phyloP scores from a whole-genome alignment of 371 early-diverging fungal species.

The Mucor velutinosus region DNA sequence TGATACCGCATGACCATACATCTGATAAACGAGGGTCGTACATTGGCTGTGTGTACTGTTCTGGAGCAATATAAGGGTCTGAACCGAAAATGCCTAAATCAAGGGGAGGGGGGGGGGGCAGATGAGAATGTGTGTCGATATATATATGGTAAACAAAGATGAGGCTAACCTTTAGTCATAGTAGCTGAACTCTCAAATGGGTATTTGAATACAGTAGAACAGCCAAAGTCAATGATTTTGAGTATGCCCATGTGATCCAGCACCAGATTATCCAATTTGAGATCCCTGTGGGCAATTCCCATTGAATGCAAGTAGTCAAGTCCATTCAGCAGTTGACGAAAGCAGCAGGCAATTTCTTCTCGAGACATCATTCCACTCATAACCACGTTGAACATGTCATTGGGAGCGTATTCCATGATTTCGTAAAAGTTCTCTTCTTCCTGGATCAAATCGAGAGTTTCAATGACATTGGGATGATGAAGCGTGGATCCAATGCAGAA shows the following conservation, averaged over 20 bases:
- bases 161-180: slow-evolving; percentile 59
- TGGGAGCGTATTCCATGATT: slow-evolving; percentile 83
- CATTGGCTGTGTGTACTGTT: slow-evolving; percentile 65
- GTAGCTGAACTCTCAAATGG: slow-evolving; percentile 63
- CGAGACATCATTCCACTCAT: slow-evolving; percentile 68
- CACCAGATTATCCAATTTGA: slow-evolving; percentile 90
- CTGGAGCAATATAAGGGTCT: slow-evolving; percentile 93
- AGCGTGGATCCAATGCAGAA: slow-evolving; percentile 81
- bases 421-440: slow-evolving; percentile 64
- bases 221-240: slow-evolving; percentile 95
- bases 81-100: slow-evolving; percentile 75
- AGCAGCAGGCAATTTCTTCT: slow-evolving; percentile 71
- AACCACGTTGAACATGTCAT: slow-evolving; percentile 75
- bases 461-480: slow-evolving; percentile 87
- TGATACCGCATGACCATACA: slow-evolving; percentile 81
- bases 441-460: slow-evolving; percentile 79
- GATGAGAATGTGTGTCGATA: background rate
- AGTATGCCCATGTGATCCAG: slow-evolving; percentile 69
- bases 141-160: background rate
- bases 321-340: slow-evolving; percentile 76
- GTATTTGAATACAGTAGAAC: slow-evolving; percentile 76
- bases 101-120: background rate
- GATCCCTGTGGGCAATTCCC: slow-evolving; percentile 86
- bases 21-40: slow-evolving; percentile 76
- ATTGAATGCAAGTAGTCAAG: slow-evolving; percentile 71